These are phyloP conservation scores for Candida silvatica DNA, from an alignment of 805 yeast genomes.

Conservation along the genomic window DNA sequence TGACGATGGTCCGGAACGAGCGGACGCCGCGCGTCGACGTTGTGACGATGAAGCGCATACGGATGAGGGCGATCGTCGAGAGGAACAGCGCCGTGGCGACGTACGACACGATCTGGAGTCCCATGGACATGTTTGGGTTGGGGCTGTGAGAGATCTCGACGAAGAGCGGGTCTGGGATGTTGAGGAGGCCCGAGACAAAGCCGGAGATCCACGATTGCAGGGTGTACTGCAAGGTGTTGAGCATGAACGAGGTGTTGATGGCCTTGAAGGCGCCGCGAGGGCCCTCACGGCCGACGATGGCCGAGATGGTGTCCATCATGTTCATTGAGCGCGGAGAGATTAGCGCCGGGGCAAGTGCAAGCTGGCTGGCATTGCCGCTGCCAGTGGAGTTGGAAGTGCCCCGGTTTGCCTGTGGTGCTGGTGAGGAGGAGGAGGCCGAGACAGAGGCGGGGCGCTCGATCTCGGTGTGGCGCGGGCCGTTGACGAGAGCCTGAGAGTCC, in stretches of 20 bases:
- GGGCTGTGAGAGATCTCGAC: slow-evolving; percentile 76
- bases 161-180: slow-evolving; percentile 83
- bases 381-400: slow-evolving; percentile 3
- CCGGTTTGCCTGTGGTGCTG: neutral
- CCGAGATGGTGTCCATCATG: slow-evolving; percentile 56
- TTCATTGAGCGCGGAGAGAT: slow-evolving; percentile 52
- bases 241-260: slow-evolving; percentile 69
- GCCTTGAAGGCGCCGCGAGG: slow-evolving; percentile 67
- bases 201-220: slow-evolving; percentile 92
- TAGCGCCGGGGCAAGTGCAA: slow-evolving; percentile 5
- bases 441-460: slow-evolving; percentile 21
- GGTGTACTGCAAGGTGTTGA: slow-evolving; percentile 65
- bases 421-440: neutral
- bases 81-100: slow-evolving; percentile 64
- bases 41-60: slow-evolving; percentile 67
- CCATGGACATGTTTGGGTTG: slow-evolving; percentile 60
- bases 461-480: slow-evolving; percentile 15
- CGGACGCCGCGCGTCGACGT: slow-evolving; percentile 36
- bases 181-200: slow-evolving; percentile 67
- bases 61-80: slow-evolving; percentile 75
- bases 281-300: slow-evolving; percentile 62
- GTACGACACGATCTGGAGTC: slow-evolving; percentile 62
- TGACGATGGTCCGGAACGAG: slow-evolving; percentile 64
- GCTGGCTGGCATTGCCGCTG: neutral
- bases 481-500: slow-evolving; percentile 11